Evolutionary conservation across 768 basidiomycete genomes (phyloP), one percentile per base, ranked within the genome.

Genomic region (Daedalea quercina): DNA sequence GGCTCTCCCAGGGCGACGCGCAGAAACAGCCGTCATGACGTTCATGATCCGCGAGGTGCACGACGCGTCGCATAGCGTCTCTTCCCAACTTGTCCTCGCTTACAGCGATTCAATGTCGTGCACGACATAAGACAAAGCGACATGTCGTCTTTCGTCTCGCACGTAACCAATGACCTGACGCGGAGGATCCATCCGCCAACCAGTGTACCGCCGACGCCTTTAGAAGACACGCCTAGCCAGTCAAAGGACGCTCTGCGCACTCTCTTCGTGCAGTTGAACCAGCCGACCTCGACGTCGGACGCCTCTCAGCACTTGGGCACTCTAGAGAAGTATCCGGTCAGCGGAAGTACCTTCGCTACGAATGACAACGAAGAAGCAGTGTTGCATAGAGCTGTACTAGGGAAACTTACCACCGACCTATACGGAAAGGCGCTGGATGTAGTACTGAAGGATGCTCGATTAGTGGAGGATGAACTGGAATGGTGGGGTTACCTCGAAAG

Each of bases 401-500:
- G 70, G 34, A 80, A 75, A 62, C 59, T 85, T 3, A 68, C 79
- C 0, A 73, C 81, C 3, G 76, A 75, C 8, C 54, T 89, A 15
- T 92, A 91, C 61, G 71, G 80, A 4, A 76, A 85, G 50, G 76
- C 81, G 1, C 68, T 95, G 54, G 63, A 58, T 26, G n/a, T 31
- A 12, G 31, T 53, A 19, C 45, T 55, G n/a, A 23, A 57, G 9
- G 81, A 90, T 61, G 89, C 93, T 1, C 72, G 79, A 9, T 66
- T 81, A 31, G 80, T 84, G 12, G 91, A 94, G 60, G 68, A 75
- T 7, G 90, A 93, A 60, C 81, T 88, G 19, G 80, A 87, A 43
- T 96, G 88, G 87, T 97, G 94, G 94, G 75, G 77, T 15, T 77
- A 81, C 25, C 65, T 87, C 40, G 83, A 85, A 56, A 75, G 80